A percentile compares a stretch with the other conserved stretches of the same genome.
Conservation (phyloP, 306 rosid genomes). For the Ormosia semicastrata region DNA sequence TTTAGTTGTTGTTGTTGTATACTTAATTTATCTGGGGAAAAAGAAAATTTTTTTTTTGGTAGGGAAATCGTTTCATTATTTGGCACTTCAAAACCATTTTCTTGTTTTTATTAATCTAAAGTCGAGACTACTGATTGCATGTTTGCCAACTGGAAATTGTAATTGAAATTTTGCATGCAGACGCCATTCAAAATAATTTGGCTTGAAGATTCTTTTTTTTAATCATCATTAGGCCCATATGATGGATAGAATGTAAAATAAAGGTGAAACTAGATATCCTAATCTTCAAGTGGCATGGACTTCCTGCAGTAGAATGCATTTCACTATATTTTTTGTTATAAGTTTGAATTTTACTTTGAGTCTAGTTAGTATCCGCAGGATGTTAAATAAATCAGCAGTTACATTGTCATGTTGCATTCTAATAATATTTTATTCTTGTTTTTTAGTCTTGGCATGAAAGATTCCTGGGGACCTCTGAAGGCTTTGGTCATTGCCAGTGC, state of each 20-base stretch:
- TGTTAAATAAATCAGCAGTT: not conserved
- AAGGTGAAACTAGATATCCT: not conserved
- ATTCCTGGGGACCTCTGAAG: slow-evolving; percentile 87
- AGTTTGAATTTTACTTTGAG: not conserved
- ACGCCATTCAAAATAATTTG: not conserved
- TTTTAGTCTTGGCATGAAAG: slow-evolving; percentile 86
- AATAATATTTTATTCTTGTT: slow-evolving; percentile 1
- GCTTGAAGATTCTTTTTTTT: not conserved
- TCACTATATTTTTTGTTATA: not conserved
- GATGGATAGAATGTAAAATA: not conserved
- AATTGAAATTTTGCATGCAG: not conserved
- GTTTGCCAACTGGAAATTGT: not conserved
- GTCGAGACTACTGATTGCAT: not conserved
- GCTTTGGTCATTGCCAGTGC: slow-evolving; percentile 66
- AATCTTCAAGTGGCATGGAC: not conserved
- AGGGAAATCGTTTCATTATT: too few species aligned
- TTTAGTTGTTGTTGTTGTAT: too few species aligned
- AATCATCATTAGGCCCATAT: not conserved
- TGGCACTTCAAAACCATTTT: not conserved
- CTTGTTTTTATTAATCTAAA: not conserved
- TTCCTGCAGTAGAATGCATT: not conserved
- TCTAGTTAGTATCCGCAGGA: not conserved
- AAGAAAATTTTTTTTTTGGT: too few species aligned
- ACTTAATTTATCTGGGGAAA: not conserved
- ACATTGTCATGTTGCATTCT: not conserved